Evolutionary conservation across 2,329 filamentous ascomycete genomes (phyloP), one percentile per base, ranked within the genome.

Genomic region (Calonectria pauciramosa): DNA sequence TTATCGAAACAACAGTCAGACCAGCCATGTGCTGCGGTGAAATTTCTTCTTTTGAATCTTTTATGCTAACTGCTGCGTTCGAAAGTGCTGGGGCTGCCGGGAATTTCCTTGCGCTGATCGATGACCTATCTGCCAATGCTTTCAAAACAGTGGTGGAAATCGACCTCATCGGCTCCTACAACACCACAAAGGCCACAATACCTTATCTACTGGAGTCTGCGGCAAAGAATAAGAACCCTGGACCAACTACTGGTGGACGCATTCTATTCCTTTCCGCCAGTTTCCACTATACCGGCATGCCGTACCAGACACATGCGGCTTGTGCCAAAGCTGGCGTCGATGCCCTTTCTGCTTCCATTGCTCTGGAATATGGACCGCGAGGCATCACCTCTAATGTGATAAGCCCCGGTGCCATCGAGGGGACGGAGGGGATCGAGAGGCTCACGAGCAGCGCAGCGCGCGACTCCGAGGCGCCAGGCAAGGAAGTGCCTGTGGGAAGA

Each of bases 131-230:
- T 2, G 30, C 71, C 34, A 73, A 73, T 44, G 71, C 71, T 16
- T 73, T 73, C 71, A 69, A 41, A 38, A 73, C 34, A n/a, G 71
- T 73, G 13, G 44, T 73, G 14, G 71, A 73, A 16, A 69, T 73
- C 18, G 71, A 73, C 13, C 38, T 73, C 34, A 34, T 73, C 14
- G 71, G 71, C 20, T 68, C 65, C 7, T 73, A 65, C 5, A 73
- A 73, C 30, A 65, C 66, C 5, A 13, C 59, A 26, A 73, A 73
- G 20, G 54, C 66, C 3, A 64, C 54, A 7, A 20, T 69, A 2
- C 65, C 56, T 2, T n/a, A 73, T 30, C 56, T 73, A 6, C 44
- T 68, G 1, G 28, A 60, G 4, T 49, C 36, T n/a, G 64, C 70
- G 20, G 28, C 64, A 32, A 72, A 32, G 64, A 68, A 52, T n/a